Base-by-base conservation (phyloP, 2,329 filamentous ascomycete species). In the Stagonosporopsis rhizophila region DNA sequence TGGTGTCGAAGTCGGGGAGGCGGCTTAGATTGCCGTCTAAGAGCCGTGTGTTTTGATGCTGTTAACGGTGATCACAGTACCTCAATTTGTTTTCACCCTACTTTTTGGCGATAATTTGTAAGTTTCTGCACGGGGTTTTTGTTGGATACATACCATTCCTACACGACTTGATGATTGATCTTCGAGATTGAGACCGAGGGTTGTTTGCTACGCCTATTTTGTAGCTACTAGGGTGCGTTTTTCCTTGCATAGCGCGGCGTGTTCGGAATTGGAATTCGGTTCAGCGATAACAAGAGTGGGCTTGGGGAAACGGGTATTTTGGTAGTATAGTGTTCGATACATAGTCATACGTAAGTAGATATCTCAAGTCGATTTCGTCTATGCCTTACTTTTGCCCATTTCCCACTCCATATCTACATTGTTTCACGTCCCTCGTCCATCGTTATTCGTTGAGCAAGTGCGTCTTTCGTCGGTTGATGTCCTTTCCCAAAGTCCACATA, bases 231-330 rank as follows among this genome's bases (percentile, higher is more conserved):
- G 23, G 23, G 23, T 25, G 23, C 23, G 23, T 25, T 25, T 25
- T 39, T 47, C 37, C 20, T 46, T 52, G 53, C 53, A 56, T 56
- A 56, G 53, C 53, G 53, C 25, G 53, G 53, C 47, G 53, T 52
- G 41, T 47, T 15, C 9, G 27, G 39, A 39, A 44, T 44, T 28
- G 20, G 35, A 23, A 25, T 12, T 23, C 20, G 23, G 30, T 39
- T 41, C 27, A 28, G 27, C 27, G 12, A 28, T 12, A 28, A 9
- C 27, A 28, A 12, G 9, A 28, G 27, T 28, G 27, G 9, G 27
- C 11, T 35, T 27, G 22, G 20, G 34, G 22, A 28, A 37, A 47
- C 20, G 28, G 44, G 47, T 42, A 28, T 37, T 37, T 6, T 45
- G 8, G 23, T 25, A 25, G 23, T 25, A 8, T 4, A 25, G 23